phyloP scores from a whole-genome alignment of 352 stramenopile genomes.

The Pythium sp. region DNA sequence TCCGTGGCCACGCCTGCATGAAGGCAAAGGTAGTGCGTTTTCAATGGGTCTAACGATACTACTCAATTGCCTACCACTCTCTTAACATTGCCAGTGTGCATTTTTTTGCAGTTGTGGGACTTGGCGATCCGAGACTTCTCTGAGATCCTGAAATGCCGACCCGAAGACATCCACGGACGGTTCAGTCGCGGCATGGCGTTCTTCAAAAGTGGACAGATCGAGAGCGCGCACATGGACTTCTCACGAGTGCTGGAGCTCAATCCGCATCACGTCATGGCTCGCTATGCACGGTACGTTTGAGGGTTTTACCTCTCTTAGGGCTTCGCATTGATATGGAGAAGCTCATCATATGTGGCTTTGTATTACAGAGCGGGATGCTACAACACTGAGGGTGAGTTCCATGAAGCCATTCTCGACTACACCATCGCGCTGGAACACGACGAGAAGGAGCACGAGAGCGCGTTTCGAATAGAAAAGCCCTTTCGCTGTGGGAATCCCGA shows the following conservation, averaged over 20 bases:
- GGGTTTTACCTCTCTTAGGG: background rate
- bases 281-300: conserved; percentile 44
- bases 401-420: conserved; percentile 75
- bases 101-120: conserved; percentile 33
- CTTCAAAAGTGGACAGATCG: conserved; percentile 51
- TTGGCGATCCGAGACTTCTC: conserved; percentile 55
- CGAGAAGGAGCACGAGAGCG: conserved; percentile 40
- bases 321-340: background rate
- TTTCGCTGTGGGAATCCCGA: conserved; percentile 17
- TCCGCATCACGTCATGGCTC: conserved; percentile 76
- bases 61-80: no score
- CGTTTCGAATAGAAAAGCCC: conserved; percentile 23
- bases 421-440: conserved; percentile 67
- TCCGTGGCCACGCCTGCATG: conserved; percentile 66
- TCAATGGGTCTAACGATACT: background rate
- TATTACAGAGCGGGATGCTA: conserved; percentile 54
- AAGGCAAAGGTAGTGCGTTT: conserved; percentile 44
- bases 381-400: conserved; percentile 67
- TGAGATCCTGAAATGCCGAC: conserved; percentile 37
- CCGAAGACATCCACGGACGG: conserved; percentile 56
- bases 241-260: conserved; percentile 59
- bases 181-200: conserved; percentile 77
- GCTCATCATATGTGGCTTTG: background rate
- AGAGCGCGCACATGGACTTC: conserved; percentile 64
- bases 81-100: background rate